A percentile compares a stretch with the other conserved stretches of the same genome.
Evolutionary conservation across 768 basidiomycete species (phyloP).

Genomic region (Kwoniella botswanensis): DNA sequence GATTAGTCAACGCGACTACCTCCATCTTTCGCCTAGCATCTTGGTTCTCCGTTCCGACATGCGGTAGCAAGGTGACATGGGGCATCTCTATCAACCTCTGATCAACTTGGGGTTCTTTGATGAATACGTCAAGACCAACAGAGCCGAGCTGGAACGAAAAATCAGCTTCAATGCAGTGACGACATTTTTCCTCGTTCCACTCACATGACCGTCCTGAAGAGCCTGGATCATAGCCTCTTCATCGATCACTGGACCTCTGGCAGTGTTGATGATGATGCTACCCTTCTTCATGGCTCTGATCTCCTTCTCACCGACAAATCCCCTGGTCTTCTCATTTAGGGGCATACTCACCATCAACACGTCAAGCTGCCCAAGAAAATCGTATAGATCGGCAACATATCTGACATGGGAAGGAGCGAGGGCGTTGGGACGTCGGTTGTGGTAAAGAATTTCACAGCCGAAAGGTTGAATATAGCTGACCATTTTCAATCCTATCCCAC

Average conservation of each 20-base stretch:
- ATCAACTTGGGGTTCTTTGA: slow-evolving; percentile 82
- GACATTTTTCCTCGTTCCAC: slow-evolving; percentile 60
- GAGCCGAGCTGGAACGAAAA: slow-evolving; percentile 79
- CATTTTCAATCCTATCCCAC: slow-evolving; percentile 58
- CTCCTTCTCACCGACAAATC: slow-evolving; percentile 73
- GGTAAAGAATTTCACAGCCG: slow-evolving; percentile 80
- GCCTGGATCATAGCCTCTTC: slow-evolving; percentile 58
- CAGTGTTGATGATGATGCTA: slow-evolving; percentile 78
- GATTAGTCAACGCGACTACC: slow-evolving; percentile 62
- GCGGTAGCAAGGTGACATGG: slow-evolving; percentile 81
- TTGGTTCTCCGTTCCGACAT: slow-evolving; percentile 73
- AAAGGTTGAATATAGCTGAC: slow-evolving; percentile 58
- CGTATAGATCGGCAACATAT: slow-evolving; percentile 68
- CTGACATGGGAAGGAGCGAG: slow-evolving; percentile 59
- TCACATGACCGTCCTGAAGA: slow-evolving; percentile 46
- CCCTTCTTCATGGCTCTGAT: slow-evolving; percentile 75
- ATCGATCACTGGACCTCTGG: slow-evolving; percentile 85
- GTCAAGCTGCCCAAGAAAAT: slow-evolving; percentile 71
- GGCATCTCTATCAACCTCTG: slow-evolving; percentile 77
- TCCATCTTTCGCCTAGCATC: slow-evolving; percentile 36
- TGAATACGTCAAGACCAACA: slow-evolving; percentile 82
- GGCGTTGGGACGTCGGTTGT: slow-evolving; percentile 56
- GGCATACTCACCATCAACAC: slow-evolving; percentile 75
- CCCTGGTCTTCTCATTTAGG: slow-evolving; percentile 67
- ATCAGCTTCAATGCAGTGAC: neutral